Conservation (phyloP, 2,329 filamentous ascomycete species). For the Fusarium coffeatum region DNA sequence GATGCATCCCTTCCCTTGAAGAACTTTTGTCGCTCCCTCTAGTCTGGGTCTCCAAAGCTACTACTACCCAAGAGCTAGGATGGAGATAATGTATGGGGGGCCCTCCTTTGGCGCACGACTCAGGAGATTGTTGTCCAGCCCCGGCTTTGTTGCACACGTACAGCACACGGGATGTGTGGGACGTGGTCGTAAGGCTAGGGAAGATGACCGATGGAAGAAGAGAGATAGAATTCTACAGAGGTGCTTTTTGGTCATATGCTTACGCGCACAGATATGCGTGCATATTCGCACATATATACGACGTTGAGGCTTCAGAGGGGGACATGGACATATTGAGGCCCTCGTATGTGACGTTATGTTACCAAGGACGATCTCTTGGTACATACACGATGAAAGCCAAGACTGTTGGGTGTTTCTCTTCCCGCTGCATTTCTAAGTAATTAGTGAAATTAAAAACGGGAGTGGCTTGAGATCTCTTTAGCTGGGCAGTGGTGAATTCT, state of each 20-base stretch:
- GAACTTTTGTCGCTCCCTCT: slow-evolving; percentile 1
- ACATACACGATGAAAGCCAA: slow-evolving; percentile 11
- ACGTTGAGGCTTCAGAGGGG: neutral
- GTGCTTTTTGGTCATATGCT: neutral
- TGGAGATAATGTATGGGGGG: slow-evolving; percentile 12
- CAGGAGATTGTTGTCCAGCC: slow-evolving; percentile 8
- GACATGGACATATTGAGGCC: slow-evolving; percentile 1
- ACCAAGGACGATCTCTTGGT: neutral
- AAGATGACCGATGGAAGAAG: neutral
- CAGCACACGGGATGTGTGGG: slow-evolving; percentile 9
- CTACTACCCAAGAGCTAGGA: slow-evolving; percentile 1
- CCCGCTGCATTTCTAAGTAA: neutral
- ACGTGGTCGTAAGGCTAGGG: slow-evolving; percentile 23
- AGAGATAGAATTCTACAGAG: neutral
- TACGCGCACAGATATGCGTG: neutral
- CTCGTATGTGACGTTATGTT: slow-evolving; percentile 14
- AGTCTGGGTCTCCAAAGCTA: neutral
- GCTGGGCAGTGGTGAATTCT: neutral
- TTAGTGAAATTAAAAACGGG: neutral
- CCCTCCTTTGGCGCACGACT: slow-evolving; percentile 12
- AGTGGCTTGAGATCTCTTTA: slow-evolving; percentile 21
- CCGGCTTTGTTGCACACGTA: slow-evolving; percentile 11
- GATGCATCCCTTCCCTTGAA: slow-evolving; percentile 5
- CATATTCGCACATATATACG: neutral
- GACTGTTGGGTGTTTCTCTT: neutral